Conservation (phyloP, 768 basidiomycete species). For the Termitomyces heimii region DNA sequence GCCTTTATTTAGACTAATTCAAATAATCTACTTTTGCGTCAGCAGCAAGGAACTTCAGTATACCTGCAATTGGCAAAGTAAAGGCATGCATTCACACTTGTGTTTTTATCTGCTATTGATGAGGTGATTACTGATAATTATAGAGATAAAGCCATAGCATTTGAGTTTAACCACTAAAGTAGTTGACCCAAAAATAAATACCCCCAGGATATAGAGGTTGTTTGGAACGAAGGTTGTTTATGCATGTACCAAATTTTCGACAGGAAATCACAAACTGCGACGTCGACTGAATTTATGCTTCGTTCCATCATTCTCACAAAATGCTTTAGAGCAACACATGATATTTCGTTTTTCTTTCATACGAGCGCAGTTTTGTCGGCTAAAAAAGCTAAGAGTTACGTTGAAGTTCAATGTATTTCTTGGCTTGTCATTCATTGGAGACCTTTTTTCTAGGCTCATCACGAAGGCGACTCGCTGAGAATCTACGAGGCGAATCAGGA, state of each 20-base stretch:
- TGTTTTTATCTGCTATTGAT: too few relatives aligned
- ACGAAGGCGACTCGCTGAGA: constrained; percentile 11
- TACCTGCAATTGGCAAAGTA: too few relatives aligned
- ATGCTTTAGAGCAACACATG: constrained; percentile 3
- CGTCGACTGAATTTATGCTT: constrained; percentile 2
- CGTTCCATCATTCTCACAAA: constrained; percentile 6
- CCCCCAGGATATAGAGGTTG: not conserved
- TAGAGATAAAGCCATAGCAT: too few relatives aligned
- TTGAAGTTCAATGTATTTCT: not conserved
- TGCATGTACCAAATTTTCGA: not conserved
- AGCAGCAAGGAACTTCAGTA: too few relatives aligned
- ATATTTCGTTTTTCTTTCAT: not conserved
- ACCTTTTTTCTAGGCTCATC: constrained; percentile 7
- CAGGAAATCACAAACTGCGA: not conserved
- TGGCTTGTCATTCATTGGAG: not conserved
- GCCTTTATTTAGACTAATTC: too few relatives aligned
- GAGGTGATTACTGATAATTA: too few relatives aligned
- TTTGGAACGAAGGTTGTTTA: constrained; percentile 1
- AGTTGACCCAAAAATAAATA: too few relatives aligned
- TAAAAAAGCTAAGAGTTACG: not conserved
- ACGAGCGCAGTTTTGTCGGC: constrained; percentile 2
- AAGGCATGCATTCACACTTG: too few relatives aligned
- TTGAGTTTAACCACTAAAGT: too few relatives aligned
- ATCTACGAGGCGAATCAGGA: constrained; percentile 6
- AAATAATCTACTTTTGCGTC: too few relatives aligned